Base-by-base conservation (phyloP, 345 rosid species). In the Salix udensis region DNA sequence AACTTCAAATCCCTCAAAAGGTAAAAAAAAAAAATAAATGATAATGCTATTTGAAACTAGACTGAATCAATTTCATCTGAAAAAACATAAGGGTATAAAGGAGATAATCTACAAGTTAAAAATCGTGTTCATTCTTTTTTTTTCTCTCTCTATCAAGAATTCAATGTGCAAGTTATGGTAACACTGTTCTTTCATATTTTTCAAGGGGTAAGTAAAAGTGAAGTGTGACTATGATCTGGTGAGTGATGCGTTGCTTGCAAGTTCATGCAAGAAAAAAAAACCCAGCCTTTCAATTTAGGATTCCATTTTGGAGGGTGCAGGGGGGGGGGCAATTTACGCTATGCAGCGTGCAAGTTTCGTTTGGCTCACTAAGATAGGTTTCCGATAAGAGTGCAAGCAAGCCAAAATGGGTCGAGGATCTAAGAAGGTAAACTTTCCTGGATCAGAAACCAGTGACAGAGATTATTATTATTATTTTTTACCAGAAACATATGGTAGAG, bases 191-290 rank as follows among this genome's bases (percentile, higher is more conserved):
- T 55, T 55, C 24, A 19, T 21, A 7, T 55, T 55, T n/a, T 55
- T 19, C 74, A 48, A 53, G 21, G 30, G 73, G 44, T 23, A 31
- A 16, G n/a, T 18, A n/a, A 21, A 65, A 2, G 18, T 3, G 14
- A 70, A 39, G 61, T 13, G 62, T 6, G 67, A 65, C 3, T 37
- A 12, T 37, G 67, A 69, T 24, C 10, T 14, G 50, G 58, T 55
- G 81, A 78, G 64, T 76, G 78, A 82, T 82, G 85, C 91, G 84
- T 90, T 66, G 90, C 91, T 88, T 87, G 84, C 2, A 89, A 84
- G 91, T 65, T 61, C 69, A 34, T 62, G 68, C 69, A 34, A 55
- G 68, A 74, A 67, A 31, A 68, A 8, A 34, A 15, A 46, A 26
- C 2, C 34, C 4, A 2, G 7, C 21, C 24, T 30, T 34, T 16